Evolutionary conservation across 345 rosid genomes (phyloP).

Genomic region (Clausena lansium): DNA sequence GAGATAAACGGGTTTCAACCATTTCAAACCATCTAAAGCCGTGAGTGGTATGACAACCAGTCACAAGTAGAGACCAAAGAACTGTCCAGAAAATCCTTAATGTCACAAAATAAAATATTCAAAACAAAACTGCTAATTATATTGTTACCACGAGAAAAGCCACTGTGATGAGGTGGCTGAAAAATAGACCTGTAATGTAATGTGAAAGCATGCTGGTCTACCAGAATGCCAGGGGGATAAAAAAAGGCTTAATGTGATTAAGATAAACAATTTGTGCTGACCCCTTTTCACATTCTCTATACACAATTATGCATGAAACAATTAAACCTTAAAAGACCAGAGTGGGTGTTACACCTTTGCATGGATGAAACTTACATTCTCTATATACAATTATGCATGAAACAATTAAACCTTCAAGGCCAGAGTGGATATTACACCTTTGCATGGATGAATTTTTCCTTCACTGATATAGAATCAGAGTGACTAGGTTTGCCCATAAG

Average conservation of each 20-base stretch:
- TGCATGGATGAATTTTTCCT: slow-evolving; percentile 97
- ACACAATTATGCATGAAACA: background rate
- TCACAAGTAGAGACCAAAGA: background rate
- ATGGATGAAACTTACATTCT: slow-evolving; percentile 54
- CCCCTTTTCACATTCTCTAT: background rate
- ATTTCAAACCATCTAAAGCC: background rate
- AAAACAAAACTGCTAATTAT: background rate
- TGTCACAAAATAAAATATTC: background rate
- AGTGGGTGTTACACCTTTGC: slow-evolving; percentile 58
- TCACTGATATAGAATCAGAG: slow-evolving; percentile 72
- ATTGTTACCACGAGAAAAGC: background rate
- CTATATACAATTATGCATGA: background rate
- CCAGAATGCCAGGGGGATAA: background rate
- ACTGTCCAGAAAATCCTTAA: background rate
- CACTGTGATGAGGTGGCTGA: background rate
- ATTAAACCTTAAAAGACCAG: slow-evolving; percentile 17
- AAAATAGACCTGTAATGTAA: background rate
- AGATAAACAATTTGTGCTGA: background rate
- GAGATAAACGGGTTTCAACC: background rate
- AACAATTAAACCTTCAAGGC: slow-evolving; percentile 18
- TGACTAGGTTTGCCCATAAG: slow-evolving; percentile 64
- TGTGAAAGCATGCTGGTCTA: background rate
- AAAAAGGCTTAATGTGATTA: background rate
- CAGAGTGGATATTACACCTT: slow-evolving; percentile 47
- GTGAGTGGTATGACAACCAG: background rate